A percentile compares a stretch with the other conserved stretches of the same genome.
Conservation (phyloP, 2,329 filamentous ascomycete species). For the Cordyceps farinosa region DNA sequence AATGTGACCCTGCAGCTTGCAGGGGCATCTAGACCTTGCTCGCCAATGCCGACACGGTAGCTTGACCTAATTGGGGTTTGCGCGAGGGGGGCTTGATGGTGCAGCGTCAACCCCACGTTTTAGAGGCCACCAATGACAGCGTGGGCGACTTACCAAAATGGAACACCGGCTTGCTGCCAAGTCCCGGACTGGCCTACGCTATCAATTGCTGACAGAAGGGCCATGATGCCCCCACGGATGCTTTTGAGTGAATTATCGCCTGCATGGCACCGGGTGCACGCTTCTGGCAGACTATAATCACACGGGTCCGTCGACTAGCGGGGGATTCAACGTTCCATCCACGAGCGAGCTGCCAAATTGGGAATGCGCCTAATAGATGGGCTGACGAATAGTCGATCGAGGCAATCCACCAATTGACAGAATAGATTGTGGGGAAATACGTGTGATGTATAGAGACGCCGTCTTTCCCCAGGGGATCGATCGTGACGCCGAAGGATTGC, state of each 20-base stretch:
- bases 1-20: neutral
- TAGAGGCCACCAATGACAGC: neutral
- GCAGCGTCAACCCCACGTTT: slow-evolving; percentile 2
- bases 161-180: neutral
- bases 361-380: neutral
- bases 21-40: neutral
- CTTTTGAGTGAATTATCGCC: neutral
- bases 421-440: neutral
- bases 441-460: neutral
- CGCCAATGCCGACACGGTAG: neutral
- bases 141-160: slow-evolving; percentile 1
- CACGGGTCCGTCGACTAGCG: neutral
- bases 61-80: neutral
- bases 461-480: neutral
- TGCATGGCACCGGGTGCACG: neutral
- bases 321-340: slow-evolving; percentile 11
- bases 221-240: neutral
- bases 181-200: neutral
- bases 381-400: neutral
- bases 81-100: neutral
- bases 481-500: neutral
- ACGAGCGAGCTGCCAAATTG: slow-evolving; percentile 1
- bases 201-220: neutral
- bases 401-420: neutral
- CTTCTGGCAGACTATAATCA: neutral